These are phyloP conservation scores for Lodderomyces pseudojiufengensis DNA, from an alignment of 1,139 yeast species.

Conservation along the genomic window DNA sequence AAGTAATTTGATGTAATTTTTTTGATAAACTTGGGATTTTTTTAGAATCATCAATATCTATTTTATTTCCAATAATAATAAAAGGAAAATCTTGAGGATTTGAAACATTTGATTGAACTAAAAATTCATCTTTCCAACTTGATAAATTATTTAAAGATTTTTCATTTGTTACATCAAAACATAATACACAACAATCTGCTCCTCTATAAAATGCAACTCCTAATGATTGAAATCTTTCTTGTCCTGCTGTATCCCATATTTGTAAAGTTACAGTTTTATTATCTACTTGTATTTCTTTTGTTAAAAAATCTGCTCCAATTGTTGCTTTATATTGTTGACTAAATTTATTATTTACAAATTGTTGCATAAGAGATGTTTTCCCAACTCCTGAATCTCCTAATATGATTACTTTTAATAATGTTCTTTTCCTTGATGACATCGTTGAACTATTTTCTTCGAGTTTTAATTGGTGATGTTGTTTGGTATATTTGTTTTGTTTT, in stretches of 20 bases:
- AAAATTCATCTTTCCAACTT: conserved; percentile 93
- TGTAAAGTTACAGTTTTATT: conserved; percentile 79
- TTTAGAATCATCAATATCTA: conserved; percentile 90
- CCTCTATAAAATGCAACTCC: conserved; percentile 98
- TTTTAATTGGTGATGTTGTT: neutral
- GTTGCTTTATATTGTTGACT: conserved; percentile 97
- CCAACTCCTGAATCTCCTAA: conserved; percentile 98
- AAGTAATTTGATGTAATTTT: conserved; percentile 83
- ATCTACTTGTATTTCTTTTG: conserved; percentile 84
- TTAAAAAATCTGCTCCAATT: conserved; percentile 94
- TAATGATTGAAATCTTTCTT: conserved; percentile 91
- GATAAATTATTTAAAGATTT: conserved; percentile 87
- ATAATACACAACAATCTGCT: conserved; percentile 96
- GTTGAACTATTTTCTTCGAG: too few relatives aligned
- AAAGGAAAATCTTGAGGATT: conserved; percentile 96
- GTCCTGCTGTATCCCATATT: conserved; percentile 99
- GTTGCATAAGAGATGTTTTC: conserved; percentile 93
- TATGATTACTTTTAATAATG: conserved; percentile 87
- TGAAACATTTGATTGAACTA: conserved; percentile 86
- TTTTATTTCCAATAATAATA: conserved; percentile 89
- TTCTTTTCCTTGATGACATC: conserved; percentile 83
- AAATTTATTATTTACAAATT: conserved; percentile 92
- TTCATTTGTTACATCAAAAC: conserved; percentile 90
- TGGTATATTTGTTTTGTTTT: neutral
- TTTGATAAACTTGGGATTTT: conserved; percentile 73